These are phyloP conservation scores for Ophiostoma angusticollis DNA, from an alignment of 2,329 filamentous ascomycete genomes.

Conservation along the genomic window DNA sequence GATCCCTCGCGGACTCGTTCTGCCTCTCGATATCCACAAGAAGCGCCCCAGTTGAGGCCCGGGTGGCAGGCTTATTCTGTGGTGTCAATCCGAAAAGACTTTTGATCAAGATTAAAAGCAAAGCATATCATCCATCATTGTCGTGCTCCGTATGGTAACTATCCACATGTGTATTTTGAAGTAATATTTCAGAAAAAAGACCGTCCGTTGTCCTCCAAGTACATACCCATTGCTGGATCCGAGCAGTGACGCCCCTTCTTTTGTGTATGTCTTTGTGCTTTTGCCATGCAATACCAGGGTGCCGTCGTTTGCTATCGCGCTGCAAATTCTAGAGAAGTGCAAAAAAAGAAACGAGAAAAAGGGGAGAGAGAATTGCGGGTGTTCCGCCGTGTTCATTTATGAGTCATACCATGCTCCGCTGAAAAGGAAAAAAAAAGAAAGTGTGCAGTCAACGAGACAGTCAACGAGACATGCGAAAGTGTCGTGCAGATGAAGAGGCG, in stretches of 20 bases:
- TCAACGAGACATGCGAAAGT: not conserved
- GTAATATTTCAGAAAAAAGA: too few species aligned
- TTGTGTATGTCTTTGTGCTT: not conserved
- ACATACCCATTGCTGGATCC: slow-evolving; percentile 4
- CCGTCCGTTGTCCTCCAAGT: not conserved
- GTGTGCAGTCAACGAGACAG: not conserved
- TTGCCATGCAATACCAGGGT: too few species aligned
- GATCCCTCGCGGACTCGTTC: too few species aligned
- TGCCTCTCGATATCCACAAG: too few species aligned
- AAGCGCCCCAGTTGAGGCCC: too few species aligned
- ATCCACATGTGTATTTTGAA: too few species aligned
- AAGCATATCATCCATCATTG: too few species aligned
- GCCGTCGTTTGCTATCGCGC: not conserved
- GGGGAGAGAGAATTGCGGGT: not conserved
- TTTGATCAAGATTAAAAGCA: too few species aligned
- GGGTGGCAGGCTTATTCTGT: too few species aligned
- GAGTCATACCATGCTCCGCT: not conserved
- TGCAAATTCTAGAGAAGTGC: not conserved
- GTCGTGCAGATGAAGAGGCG: too few species aligned
- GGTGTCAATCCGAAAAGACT: too few species aligned
- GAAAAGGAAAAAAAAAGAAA: not conserved
- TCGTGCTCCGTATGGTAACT: too few species aligned
- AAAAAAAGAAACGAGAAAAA: not conserved
- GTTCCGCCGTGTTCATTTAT: not conserved
- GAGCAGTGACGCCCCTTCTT: slow-evolving; percentile 2